phyloP scores from a whole-genome alignment of 2,329 filamentous ascomycete species.

The Ophiostoma ips region DNA sequence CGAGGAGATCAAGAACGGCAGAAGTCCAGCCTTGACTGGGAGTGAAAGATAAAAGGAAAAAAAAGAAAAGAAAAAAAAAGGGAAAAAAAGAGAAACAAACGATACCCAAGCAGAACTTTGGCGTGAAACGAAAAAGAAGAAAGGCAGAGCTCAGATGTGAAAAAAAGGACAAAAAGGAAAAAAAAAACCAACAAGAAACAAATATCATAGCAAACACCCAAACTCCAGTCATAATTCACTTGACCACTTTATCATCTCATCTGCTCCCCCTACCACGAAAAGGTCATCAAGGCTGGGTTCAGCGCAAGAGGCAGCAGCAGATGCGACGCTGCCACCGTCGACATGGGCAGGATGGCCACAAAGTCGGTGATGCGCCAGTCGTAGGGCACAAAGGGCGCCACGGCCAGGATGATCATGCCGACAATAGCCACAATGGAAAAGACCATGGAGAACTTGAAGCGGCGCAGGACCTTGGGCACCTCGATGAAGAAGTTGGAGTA shows the following conservation, averaged over 20 bases:
- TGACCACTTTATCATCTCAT: background rate
- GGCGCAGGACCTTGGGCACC: conserved; percentile 62
- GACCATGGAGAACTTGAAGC: conserved; percentile 61
- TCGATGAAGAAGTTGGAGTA: conserved; percentile 78
- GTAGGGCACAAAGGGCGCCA: conserved; percentile 48
- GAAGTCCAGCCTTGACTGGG: too few species aligned
- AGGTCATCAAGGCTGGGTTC: conserved; percentile 69
- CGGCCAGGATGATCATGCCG: conserved; percentile 51
- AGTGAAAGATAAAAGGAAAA: background rate
- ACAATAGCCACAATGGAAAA: conserved; percentile 44
- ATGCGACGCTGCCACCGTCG: conserved; percentile 54
- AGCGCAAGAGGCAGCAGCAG: conserved; percentile 58
- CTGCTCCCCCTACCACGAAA: conserved; percentile 46
- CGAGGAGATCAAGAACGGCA: too few species aligned
- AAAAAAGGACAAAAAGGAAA: background rate
- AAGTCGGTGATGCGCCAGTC: conserved; percentile 56
- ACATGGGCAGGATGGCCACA: conserved; percentile 64
- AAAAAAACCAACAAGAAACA: background rate
- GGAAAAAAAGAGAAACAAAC: background rate
- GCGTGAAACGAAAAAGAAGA: background rate
- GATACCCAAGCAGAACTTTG: too few species aligned
- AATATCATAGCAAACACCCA: background rate
- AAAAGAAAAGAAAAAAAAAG: background rate
- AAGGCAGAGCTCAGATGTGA: too few species aligned
- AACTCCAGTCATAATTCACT: background rate